phyloP scores from a whole-genome alignment of 2,329 filamentous ascomycete species.

The Hymenoscyphus linearis region DNA sequence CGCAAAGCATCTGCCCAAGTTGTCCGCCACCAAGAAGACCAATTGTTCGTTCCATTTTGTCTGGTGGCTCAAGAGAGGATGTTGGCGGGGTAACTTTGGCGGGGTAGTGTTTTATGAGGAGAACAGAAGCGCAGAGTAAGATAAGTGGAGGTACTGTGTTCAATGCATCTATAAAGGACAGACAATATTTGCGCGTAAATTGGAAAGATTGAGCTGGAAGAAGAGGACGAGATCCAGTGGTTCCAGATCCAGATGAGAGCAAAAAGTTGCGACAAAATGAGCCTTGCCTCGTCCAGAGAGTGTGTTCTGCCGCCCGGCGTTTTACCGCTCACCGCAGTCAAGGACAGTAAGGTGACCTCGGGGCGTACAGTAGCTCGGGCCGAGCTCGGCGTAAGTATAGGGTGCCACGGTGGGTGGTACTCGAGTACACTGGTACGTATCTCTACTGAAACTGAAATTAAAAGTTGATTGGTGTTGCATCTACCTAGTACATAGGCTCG shows the following conservation, averaged over 20 bases:
- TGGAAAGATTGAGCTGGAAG: neutral
- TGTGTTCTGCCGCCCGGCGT: neutral
- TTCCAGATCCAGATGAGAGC: neutral
- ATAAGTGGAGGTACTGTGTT: neutral
- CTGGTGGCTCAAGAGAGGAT: no score
- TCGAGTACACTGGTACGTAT: no score
- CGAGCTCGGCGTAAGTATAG: no score
- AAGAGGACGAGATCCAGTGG: neutral
- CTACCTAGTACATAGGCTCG: no score
- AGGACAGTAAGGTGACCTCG: no score
- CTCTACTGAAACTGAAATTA: no score
- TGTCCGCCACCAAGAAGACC: conserved; percentile 61
- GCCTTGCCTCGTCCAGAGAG: neutral
- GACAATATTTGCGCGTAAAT: neutral
- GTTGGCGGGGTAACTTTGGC: conserved; percentile 19
- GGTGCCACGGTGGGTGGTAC: no score
- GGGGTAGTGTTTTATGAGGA: neutral
- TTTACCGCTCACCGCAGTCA: neutral
- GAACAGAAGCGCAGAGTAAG: neutral
- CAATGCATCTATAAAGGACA: neutral
- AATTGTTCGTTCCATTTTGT: conserved; percentile 27
- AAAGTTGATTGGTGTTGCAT: no score
- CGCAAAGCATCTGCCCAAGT: conserved; percentile 88
- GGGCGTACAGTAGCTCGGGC: no score
- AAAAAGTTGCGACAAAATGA: neutral